A percentile compares a stretch with the other conserved stretches of the same genome.
phyloP scores from a whole-genome alignment of 768 basidiomycete genomes.

The Coprinopsis marcescibilis region DNA sequence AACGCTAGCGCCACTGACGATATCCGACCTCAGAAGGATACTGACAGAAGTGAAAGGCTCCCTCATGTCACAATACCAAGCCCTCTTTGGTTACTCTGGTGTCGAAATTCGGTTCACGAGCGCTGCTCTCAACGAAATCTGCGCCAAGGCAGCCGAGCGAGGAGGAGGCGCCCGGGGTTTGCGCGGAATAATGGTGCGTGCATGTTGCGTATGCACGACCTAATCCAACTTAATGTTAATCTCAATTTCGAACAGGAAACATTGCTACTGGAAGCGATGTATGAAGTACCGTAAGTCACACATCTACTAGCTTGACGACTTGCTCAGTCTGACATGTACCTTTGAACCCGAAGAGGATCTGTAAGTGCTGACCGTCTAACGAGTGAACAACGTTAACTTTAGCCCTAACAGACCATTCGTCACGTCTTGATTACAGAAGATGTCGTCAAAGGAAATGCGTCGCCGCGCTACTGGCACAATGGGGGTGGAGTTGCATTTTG shows the following conservation, averaged over 20 bases:
- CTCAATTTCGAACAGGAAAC: slow-evolving; percentile 74
- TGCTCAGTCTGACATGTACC: neutral
- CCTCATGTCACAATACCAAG: slow-evolving; percentile 82
- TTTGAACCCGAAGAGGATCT: slow-evolving; percentile 46
- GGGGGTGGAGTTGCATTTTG: slow-evolving; percentile 65
- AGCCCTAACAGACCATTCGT: slow-evolving; percentile 50
- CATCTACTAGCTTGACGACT: slow-evolving; percentile 3
- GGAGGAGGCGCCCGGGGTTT: slow-evolving; percentile 91
- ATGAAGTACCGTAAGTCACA: slow-evolving; percentile 75
- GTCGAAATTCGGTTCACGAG: slow-evolving; percentile 85
- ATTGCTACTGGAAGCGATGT: slow-evolving; percentile 86
- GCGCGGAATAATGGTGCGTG: slow-evolving; percentile 76
- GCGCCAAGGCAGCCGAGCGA: slow-evolving; percentile 66
- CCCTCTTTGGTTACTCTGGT: slow-evolving; percentile 78
- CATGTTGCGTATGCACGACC: neutral
- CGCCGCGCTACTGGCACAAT: slow-evolving; percentile 72
- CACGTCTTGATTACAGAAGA: slow-evolving; percentile 78
- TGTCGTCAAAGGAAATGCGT: slow-evolving; percentile 56
- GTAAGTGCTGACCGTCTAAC: slow-evolving; percentile 31
- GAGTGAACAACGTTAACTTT: neutral
- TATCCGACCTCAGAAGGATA: slow-evolving; percentile 81
- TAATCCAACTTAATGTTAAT: too few relatives aligned
- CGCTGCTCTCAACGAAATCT: slow-evolving; percentile 76
- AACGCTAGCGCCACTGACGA: slow-evolving; percentile 71
- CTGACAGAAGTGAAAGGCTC: slow-evolving; percentile 91